phyloP scores from a whole-genome alignment of 768 basidiomycete species.

The Leucocoprinus leucothites region DNA sequence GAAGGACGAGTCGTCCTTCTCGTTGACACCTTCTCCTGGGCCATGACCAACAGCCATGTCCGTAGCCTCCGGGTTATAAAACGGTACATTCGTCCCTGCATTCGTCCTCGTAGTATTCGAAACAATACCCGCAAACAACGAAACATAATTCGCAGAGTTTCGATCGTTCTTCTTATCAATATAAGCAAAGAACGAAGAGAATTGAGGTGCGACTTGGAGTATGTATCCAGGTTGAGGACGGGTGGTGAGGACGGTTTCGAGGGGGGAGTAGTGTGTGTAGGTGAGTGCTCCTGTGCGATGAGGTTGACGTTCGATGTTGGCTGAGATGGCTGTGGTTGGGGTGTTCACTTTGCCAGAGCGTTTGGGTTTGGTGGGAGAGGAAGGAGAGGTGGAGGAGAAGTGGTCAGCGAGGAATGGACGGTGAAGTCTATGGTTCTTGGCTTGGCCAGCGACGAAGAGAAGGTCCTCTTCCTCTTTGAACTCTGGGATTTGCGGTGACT shows the following conservation, averaged over 20 bases:
- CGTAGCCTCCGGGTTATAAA: not conserved
- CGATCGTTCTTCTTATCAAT: not conserved
- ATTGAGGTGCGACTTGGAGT: constrained; percentile 28
- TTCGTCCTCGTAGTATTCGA: not conserved
- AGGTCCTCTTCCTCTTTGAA: constrained; percentile 18
- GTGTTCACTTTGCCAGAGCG: constrained; percentile 16
- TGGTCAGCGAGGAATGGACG: constrained; percentile 37
- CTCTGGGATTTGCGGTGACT: not conserved
- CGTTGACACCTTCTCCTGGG: too few relatives aligned
- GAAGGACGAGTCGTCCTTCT: not conserved
- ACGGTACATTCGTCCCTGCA: not conserved
- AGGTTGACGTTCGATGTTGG: constrained; percentile 57
- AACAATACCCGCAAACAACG: constrained; percentile 10
- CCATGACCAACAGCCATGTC: not conserved
- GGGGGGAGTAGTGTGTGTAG: constrained; percentile 50
- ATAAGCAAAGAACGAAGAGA: not conserved
- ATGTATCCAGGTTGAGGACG: constrained; percentile 59
- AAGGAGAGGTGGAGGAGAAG: constrained; percentile 12
- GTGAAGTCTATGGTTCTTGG: constrained; percentile 24
- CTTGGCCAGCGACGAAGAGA: constrained; percentile 16
- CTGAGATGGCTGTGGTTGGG: constrained; percentile 6
- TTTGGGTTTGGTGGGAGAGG: too few relatives aligned
- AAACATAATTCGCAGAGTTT: not conserved
- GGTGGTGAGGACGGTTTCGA: constrained; percentile 53
- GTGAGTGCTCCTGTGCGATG: constrained; percentile 61